Base-by-base conservation (phyloP, 2,329 filamentous ascomycete species). In the Graphium sp. region DNA sequence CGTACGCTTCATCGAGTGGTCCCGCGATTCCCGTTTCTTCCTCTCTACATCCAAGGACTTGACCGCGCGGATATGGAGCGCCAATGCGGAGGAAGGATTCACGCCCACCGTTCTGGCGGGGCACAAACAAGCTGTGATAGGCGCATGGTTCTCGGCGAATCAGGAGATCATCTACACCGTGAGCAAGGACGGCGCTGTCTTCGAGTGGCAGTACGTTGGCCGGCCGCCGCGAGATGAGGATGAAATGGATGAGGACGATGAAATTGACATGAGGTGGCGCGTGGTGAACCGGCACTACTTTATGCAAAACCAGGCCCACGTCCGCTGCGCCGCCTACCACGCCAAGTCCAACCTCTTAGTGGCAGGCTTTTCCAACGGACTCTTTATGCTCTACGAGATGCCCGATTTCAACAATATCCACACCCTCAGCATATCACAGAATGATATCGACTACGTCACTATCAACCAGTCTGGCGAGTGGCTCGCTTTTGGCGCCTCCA, bases 81-180 rank as follows among this genome's bases (percentile, higher is more conserved):
- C 94, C 39, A 68, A 91, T 39, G 66, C 74, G 2, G 83, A 93
- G 43, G 80, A 87, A 35, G 81, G 78, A 2, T 95, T 95, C 51
- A 71, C 74, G 28, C 84, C 87, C 1, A 98, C 89, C 2, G 82
- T 85, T 11, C 57, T 98, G 35, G 77, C 83, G 4, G 89, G 89
- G 2, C 91, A 98, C 53, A 75, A 84, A 47, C 84, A 94, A 50
- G 76, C 70, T 11, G 80, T 98, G 4, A 66, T 91, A 31, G 82
- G 78, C n/a, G 85, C 85, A n/a, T 98, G 84, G 74, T 98, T 98
- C 47, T 91, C 85, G 1, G 74, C 78, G 35, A 75, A 92, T 41
- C 89, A 98, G 48, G 91, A 98, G 54, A 82, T 72, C 27, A 92
- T 98, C 30, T 98, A 89, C 48, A 95, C 89, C 0, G 73, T 93